A percentile compares a stretch with the other conserved stretches of the same genome.
Evolutionary conservation across 2,329 filamentous ascomycete genomes (phyloP).

Genomic region (Fusarium multiceps): DNA sequence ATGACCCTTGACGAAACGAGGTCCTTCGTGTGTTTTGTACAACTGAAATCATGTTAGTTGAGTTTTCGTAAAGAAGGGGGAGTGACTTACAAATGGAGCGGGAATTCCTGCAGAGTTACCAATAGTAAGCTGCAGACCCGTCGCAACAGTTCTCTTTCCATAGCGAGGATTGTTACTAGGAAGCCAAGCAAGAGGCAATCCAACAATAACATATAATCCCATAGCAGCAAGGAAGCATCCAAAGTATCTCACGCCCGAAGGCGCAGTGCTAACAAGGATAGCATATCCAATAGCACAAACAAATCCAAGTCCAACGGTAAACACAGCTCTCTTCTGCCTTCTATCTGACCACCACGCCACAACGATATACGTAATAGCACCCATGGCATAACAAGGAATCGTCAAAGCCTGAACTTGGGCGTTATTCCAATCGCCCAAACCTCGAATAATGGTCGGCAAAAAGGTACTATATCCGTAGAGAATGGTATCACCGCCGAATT

Average conservation of each 20-base stretch:
- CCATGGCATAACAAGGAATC: slow-evolving; percentile 73
- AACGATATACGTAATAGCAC: slow-evolving; percentile 68
- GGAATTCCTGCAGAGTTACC: slow-evolving; percentile 73
- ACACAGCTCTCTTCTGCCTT: slow-evolving; percentile 66
- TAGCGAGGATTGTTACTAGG: slow-evolving; percentile 71
- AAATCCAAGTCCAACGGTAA: slow-evolving; percentile 62
- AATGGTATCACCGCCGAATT: slow-evolving; percentile 72
- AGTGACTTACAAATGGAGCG: slow-evolving; percentile 60
- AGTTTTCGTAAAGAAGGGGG: rapidly evolving
- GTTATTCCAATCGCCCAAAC: slow-evolving; percentile 60
- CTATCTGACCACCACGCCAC: slow-evolving; percentile 69
- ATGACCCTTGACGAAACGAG: slow-evolving; percentile 61
- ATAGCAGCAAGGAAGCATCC: slow-evolving; percentile 71
- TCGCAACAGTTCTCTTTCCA: slow-evolving; percentile 71
- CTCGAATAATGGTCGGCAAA: slow-evolving; percentile 73
- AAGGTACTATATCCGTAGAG: slow-evolving; percentile 73
- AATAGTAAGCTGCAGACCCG: slow-evolving; percentile 70
- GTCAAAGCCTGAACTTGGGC: slow-evolving; percentile 70
- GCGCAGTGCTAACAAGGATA: slow-evolving; percentile 65
- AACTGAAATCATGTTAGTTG: slow-evolving; percentile 31
- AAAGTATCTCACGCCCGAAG: slow-evolving; percentile 69
- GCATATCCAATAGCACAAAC: slow-evolving; percentile 67
- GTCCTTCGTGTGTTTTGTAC: slow-evolving; percentile 51
- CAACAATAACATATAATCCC: slow-evolving; percentile 65
- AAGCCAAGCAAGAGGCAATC: slow-evolving; percentile 55